phyloP scores from a whole-genome alignment of 495 filamentous ascomycete genomes.

The Articulospora tetracladia region DNA sequence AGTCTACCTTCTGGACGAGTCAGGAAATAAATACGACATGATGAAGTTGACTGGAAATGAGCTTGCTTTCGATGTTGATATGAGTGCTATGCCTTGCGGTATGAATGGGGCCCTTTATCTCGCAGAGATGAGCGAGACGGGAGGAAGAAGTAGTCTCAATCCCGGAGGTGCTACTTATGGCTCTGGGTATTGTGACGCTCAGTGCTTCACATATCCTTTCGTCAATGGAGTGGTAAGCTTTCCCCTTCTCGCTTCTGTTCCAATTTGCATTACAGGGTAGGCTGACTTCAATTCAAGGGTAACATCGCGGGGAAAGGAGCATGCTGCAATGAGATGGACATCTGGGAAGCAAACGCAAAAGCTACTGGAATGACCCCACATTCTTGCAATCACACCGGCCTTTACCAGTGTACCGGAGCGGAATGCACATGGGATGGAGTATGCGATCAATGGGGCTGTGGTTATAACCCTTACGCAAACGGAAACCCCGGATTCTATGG shows the following conservation, averaged over 20 bases:
- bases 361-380: constrained; percentile 57
- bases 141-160: constrained; percentile 52
- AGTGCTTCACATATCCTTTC: constrained; percentile 54
- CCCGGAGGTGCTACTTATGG: constrained; percentile 61
- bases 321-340: constrained; percentile 62
- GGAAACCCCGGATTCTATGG: constrained; percentile 56
- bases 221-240: constrained; percentile 55
- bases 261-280: too few species aligned
- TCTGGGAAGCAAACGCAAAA: constrained; percentile 59
- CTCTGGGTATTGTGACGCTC: constrained; percentile 68
- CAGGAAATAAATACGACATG: constrained; percentile 54
- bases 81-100: constrained; percentile 56
- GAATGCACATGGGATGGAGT: constrained; percentile 47
- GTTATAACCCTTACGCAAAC: constrained; percentile 59
- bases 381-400: constrained; percentile 42
- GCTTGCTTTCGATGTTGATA: constrained; percentile 61
- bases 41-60: constrained; percentile 56
- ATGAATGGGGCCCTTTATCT: constrained; percentile 67
- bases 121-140: constrained; percentile 52
- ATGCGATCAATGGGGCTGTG: constrained; percentile 65
- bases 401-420: constrained; percentile 44
- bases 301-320: constrained; percentile 37
- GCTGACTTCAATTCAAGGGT: neutral
- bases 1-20: constrained; percentile 55
- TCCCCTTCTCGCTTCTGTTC: neutral